Base-by-base conservation (phyloP, 2,329 filamentous ascomycete species). In the Delphinella strobiligena region DNA sequence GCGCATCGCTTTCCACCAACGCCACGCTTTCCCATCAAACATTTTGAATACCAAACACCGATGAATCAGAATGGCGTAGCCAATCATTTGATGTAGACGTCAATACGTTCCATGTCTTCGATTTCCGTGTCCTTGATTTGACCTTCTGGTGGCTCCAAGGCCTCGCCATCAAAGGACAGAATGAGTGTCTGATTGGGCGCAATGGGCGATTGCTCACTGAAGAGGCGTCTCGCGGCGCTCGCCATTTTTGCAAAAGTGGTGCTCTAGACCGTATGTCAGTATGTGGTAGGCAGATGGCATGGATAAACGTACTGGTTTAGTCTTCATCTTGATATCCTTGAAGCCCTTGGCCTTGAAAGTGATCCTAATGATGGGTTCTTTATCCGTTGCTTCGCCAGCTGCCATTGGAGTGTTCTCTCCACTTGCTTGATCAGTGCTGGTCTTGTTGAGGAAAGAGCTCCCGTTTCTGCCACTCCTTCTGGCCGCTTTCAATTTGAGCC, bases 91-190 rank as follows among this genome's bases (percentile, higher is more conserved):
- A 87, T 59, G 47, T 80, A 69, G 16, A 91, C 81, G 58, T 93
- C 85, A 24, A 93, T 64, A 19, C 72, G 69, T 55, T 89, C 83
- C 64, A 78, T 69, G 51, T 93, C 81, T 34, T 75, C 75, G 31
- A 93, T 74, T 14, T 86, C 85, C 2, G 78, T 71, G 27, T 82
- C 76, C 33, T 67, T 66, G 34, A 91, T 68, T 2, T 69, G 72
- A 19, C 64, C 61, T 1, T 75, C 66, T n/a, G 73, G 69, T 14
- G 73, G 69, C 11, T 79, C 72, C 19, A 93, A 62, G 34, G 65
- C 63, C 37, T 88, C 84, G 11, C 86, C 86, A 49, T 93, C 86
- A 58, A 86, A 88, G 48, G 71, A 66, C 9, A 93, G 62, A 29
- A 69, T 68, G 3, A 91, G 61, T 0, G 68, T 58, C 47, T 67